Conservation (phyloP, 2,329 filamentous ascomycete genomes). For the Arachnopeziza araneosa region DNA sequence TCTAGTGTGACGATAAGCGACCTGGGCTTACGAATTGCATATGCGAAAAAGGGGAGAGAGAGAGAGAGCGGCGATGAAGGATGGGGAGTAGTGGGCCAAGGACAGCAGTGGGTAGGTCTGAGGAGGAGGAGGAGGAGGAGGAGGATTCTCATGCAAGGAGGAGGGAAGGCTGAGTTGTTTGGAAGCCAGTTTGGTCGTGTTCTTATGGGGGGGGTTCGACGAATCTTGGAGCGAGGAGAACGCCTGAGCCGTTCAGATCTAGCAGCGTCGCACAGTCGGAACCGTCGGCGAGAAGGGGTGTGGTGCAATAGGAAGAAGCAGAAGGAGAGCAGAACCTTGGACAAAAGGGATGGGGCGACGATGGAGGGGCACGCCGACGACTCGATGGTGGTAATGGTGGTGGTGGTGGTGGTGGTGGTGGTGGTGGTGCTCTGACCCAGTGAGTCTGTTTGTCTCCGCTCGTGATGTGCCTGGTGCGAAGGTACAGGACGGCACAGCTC, state of each 20-base stretch:
- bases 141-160: background rate
- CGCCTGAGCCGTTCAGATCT: background rate
- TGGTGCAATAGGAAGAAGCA: background rate
- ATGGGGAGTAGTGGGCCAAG: background rate
- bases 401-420: background rate
- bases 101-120: background rate
- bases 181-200: too few species aligned
- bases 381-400: background rate
- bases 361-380: too few species aligned
- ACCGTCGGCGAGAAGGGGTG: background rate
- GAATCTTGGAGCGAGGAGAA: background rate
- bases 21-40: background rate
- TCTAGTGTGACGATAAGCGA: constrained; percentile 24
- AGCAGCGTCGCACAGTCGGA: background rate
- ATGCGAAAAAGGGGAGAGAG: background rate
- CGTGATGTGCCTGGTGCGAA: background rate
- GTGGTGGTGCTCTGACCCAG: background rate
- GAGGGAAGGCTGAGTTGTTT: background rate
- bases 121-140: too few species aligned
- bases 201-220: background rate
- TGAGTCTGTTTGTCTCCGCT: background rate
- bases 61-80: background rate
- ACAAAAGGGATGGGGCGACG: background rate
- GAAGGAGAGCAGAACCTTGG: background rate
- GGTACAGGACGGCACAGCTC: background rate